These are phyloP conservation scores for Pseudocercospora pini-densiflorae DNA, from an alignment of 2,329 filamentous ascomycete species.

Conservation along the genomic window DNA sequence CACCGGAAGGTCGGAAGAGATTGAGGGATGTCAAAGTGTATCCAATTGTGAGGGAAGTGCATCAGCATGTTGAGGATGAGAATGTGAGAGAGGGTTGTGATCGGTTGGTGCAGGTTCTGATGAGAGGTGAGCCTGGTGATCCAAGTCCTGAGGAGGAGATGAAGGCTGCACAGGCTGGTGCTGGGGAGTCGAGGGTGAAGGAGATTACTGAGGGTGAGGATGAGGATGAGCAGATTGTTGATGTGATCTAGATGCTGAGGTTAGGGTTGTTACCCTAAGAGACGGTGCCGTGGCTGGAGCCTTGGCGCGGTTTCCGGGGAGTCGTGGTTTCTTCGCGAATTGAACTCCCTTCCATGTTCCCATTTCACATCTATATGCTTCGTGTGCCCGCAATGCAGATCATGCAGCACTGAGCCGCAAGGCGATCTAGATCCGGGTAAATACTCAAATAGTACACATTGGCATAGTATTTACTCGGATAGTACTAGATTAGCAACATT, in stretches of 20 bases:
- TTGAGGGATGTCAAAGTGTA: conserved; percentile 83
- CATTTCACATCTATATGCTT: background rate
- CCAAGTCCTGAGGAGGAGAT: conserved; percentile 46
- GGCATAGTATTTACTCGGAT: no score
- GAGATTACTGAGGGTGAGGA: conserved; percentile 46
- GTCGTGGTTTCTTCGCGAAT: no score
- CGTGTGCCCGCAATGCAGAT: background rate
- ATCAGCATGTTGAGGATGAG: conserved; percentile 77
- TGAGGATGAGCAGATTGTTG: conserved; percentile 30
- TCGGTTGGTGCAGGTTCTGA: conserved; percentile 84
- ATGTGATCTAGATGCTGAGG: conserved; percentile 23
- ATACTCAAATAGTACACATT: no score
- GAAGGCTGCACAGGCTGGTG: conserved; percentile 17
- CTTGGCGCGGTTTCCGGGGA: background rate
- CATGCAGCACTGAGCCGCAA: no score
- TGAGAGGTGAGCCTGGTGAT: conserved; percentile 73
- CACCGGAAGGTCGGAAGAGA: conserved; percentile 72
- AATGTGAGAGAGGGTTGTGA: conserved; percentile 84
- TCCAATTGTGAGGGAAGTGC: conserved; percentile 84
- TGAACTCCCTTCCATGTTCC: no score
- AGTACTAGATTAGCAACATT: no score
- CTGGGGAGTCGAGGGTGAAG: conserved; percentile 45
- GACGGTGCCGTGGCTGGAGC: background rate
- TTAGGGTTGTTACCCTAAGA: background rate
- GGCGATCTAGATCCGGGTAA: no score